These are phyloP conservation scores for Fusarium scirpi DNA, from an alignment of 2,329 filamentous ascomycete genomes.

Conservation along the genomic window DNA sequence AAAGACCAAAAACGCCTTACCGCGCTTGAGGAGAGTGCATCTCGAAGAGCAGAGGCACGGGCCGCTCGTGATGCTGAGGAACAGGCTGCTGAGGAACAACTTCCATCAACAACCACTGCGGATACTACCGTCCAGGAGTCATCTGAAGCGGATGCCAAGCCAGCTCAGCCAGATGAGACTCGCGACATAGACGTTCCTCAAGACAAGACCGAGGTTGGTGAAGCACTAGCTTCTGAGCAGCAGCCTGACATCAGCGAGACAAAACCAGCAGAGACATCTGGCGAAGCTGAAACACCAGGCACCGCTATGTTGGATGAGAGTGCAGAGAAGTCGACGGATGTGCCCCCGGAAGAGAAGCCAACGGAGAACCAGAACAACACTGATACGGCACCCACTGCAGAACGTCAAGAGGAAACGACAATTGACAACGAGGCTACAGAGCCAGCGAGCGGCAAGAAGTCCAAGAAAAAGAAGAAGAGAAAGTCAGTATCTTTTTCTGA, in stretches of 20 bases:
- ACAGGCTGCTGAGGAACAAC: constrained; percentile 24
- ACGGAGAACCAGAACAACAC: background rate
- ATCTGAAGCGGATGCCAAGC: background rate
- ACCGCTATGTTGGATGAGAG: background rate
- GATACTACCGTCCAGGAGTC: constrained; percentile 5
- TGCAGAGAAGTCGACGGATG: background rate
- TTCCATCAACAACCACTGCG: background rate
- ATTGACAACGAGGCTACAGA: constrained; percentile 35
- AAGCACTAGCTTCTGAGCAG: background rate
- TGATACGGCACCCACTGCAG: background rate
- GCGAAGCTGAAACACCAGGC: constrained; percentile 1
- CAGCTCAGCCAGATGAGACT: constrained; percentile 2
- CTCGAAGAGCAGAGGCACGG: constrained; percentile 44
- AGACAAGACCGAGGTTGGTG: background rate
- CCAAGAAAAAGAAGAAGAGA: constrained; percentile 51
- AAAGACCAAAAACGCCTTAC: constrained; percentile 40
- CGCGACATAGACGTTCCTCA: background rate
- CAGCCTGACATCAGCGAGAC: background rate
- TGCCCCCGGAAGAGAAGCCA: background rate
- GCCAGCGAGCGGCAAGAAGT: constrained; percentile 41
- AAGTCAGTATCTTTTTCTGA: constrained; percentile 41
- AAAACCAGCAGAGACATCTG: background rate
- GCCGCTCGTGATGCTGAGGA: constrained; percentile 45
- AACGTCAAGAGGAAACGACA: constrained; percentile 8
- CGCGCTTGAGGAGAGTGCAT: constrained; percentile 38